phyloP scores from a whole-genome alignment of 1,139 yeast genomes.

The Lodderomyces parapsilosis region DNA sequence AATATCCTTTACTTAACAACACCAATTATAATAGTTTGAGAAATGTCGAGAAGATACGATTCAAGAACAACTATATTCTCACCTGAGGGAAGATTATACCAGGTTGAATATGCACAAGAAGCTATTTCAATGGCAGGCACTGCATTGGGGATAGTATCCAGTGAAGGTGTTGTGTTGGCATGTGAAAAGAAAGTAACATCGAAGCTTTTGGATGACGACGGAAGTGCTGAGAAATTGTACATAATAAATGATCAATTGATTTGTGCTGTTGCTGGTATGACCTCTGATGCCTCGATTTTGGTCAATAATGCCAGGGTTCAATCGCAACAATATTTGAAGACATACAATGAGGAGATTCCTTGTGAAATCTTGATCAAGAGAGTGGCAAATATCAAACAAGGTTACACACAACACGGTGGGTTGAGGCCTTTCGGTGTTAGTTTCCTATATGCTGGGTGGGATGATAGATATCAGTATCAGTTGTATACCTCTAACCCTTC shows the following conservation, averaged over 20 bases:
- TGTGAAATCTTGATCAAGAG: constrained; percentile 86
- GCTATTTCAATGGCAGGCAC: constrained; percentile 98
- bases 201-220: constrained; percentile 89
- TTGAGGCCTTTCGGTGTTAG: constrained; percentile 98
- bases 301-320: constrained; percentile 82
- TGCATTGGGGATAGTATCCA: constrained; percentile 89
- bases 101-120: constrained; percentile 94
- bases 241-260: constrained; percentile 77
- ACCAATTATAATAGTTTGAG: background rate
- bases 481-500: constrained; percentile 94
- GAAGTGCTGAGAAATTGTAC: constrained; percentile 90
- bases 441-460: constrained; percentile 94
- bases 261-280: constrained; percentile 98
- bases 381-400: constrained; percentile 92
- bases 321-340: constrained; percentile 82
- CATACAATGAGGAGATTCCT: constrained; percentile 89
- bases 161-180: constrained; percentile 92
- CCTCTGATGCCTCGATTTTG: constrained; percentile 92
- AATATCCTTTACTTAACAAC: background rate
- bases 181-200: constrained; percentile 95
- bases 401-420: constrained; percentile 98
- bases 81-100: constrained; percentile 97
- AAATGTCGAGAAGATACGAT: constrained; percentile 66
- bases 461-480: constrained; percentile 86
- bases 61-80: constrained; percentile 98